Conservation (phyloP, 805 yeast species). For the Candida tibetensis region DNA sequence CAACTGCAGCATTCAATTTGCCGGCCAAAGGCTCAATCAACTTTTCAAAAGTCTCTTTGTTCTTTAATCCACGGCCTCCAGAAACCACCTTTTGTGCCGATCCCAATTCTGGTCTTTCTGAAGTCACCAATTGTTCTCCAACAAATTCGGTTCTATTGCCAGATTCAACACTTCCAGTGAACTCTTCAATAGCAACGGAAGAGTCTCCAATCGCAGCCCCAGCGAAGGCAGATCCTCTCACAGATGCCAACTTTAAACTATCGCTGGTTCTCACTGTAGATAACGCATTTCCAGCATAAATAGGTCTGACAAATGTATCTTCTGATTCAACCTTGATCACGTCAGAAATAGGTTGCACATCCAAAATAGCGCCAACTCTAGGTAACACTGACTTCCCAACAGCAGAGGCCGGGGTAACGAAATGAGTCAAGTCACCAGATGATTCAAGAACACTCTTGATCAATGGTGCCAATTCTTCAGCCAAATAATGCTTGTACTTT, state of each 20-base stretch:
- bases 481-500: slow-evolving; percentile 65
- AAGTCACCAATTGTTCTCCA: slow-evolving; percentile 67
- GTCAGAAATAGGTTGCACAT: slow-evolving; percentile 86
- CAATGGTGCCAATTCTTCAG: slow-evolving; percentile 80
- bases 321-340: slow-evolving; percentile 63
- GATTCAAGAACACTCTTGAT: slow-evolving; percentile 45
- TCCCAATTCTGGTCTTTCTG: slow-evolving; percentile 88
- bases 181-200: slow-evolving; percentile 46
- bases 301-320: slow-evolving; percentile 84
- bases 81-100: slow-evolving; percentile 80
- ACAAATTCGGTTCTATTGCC: slow-evolving; percentile 52
- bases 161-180: slow-evolving; percentile 27
- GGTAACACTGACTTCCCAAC: slow-evolving; percentile 87
- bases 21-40: slow-evolving; percentile 81
- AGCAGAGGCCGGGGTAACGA: slow-evolving; percentile 79
- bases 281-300: slow-evolving; percentile 93
- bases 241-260: slow-evolving; percentile 63
- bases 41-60: slow-evolving; percentile 80
- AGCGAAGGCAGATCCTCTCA: slow-evolving; percentile 80
- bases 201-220: slow-evolving; percentile 36
- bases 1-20: slow-evolving; percentile 84
- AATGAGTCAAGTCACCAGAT: slow-evolving; percentile 56
- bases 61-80: slow-evolving; percentile 93
- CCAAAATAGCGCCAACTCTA: slow-evolving; percentile 78
- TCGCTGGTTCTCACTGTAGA: slow-evolving; percentile 77